Evolutionary conservation across 169 alveolate genomes (phyloP), one percentile per base, ranked within the genome.

Genomic region (Plasmodium coatneyi): DNA sequence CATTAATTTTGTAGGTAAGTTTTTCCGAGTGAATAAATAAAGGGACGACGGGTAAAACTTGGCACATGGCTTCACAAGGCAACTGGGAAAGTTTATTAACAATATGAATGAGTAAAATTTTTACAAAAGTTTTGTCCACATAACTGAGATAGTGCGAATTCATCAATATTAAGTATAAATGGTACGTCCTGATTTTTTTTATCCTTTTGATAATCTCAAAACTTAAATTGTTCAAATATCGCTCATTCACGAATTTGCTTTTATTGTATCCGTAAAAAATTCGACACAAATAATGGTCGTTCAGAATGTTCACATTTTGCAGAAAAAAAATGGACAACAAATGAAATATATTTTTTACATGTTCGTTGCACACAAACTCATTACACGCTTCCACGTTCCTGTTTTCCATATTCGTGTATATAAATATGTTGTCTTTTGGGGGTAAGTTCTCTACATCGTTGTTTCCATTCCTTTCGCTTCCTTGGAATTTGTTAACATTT

Each of bases 151-250:
- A 87, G 71, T 87, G 49, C n/a, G 81, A 78, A 43, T 87, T 87
- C n/a, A 66, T 66, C 49, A 87, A 34, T 43, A 87, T 87, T 56
- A 87, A 79, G 71, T 87, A 78, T 79, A 87, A 87, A 60, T 87
- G 93, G 80, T 76, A 87, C n/a, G 93, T 79, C 49, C 93, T 52
- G 43, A 87, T 87, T 87, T 87, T 87, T 87, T 87, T 87, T 87
- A 87, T 56, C 36, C 93, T 87, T 87, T 87, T 87, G 70, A 87
- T 87, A 56, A 87, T 87, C 71, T 87, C 90, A 79, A 87, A 87
- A 87, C 93, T 78, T 87, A 87, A 72, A 72, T 87, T 87, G 22
- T 87, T 76, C 34, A 87, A 80, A 87, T 87, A 87, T 76, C 93
- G 79, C 71, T 79, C 90, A 87, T 79, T 87, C 34, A 36, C 66